phyloP scores from a whole-genome alignment of 2,329 filamentous ascomycete species.

The Sporothrix pallida region DNA sequence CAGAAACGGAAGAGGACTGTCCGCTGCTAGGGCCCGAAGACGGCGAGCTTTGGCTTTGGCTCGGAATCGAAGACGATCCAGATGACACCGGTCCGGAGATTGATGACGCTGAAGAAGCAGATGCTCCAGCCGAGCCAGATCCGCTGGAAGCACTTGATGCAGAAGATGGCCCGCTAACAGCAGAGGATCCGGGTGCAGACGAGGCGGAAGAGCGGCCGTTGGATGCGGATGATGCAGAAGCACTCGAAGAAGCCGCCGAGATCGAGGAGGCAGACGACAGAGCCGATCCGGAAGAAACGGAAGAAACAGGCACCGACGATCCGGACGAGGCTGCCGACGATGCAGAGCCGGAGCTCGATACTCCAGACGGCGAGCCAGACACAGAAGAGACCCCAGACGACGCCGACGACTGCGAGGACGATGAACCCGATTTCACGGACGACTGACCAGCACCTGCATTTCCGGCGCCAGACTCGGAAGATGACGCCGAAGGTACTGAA shows the following conservation, averaged over 20 bases:
- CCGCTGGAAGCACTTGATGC: not conserved
- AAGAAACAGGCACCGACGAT: not conserved
- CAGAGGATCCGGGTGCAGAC: not conserved
- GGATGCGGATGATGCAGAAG: not conserved
- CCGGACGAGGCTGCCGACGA: not conserved
- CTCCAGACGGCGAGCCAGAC: not conserved
- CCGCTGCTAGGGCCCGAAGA: not conserved
- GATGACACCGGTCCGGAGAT: no score
- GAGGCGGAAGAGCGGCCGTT: not conserved
- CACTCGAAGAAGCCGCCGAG: not conserved
- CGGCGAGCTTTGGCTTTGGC: not conserved
- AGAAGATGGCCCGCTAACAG: not conserved
- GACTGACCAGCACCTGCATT: not conserved
- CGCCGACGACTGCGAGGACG: not conserved
- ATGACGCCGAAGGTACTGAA: no score
- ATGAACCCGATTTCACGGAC: not conserved
- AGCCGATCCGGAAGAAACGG: not conserved
- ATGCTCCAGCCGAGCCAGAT: no score
- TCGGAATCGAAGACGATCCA: no score
- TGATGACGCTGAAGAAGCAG: no score
- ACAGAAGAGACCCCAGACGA: not conserved
- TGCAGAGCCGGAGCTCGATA: not conserved
- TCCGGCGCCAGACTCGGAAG: not conserved
- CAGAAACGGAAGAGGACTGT: no score
- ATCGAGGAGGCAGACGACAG: not conserved